Base-by-base conservation (phyloP, 2,329 filamentous ascomycete species). In the Arthrobotrys sphaeroides region DNA sequence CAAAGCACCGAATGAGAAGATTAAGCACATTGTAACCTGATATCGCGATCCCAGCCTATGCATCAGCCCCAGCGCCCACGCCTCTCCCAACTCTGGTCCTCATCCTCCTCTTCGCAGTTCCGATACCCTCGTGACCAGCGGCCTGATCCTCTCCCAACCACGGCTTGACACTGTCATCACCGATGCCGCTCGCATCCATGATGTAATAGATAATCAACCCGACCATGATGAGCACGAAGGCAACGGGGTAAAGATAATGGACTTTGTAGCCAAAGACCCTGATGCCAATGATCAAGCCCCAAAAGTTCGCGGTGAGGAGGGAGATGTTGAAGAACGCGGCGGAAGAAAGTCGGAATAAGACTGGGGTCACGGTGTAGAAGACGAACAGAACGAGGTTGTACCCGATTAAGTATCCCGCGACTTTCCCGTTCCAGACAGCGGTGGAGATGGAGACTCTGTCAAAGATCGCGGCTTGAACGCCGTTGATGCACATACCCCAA, bases 321-420 rank as follows among this genome's bases (percentile, higher is more conserved):
- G 91, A 94, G 80, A 98, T 96, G 83, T 99, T 96, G 85, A 97
- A 96, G 84, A 99, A 97, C 18, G 94, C 94, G 1, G 95, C 95
- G 13, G 89, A 91, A 26, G 91, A 91, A 84, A 98, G 91, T 78
- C 95, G 92, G 83, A 98, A 90, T 77, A 99, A 87, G 65, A 98
- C 84, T 0, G 95, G 95, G 0, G 91, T 93, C 2, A 95, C 85
- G 5, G 90, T 89, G 85, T 99, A 99, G 84, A 99, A 99, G 73
- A 95, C 84, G 64, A 87, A 85, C 20, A 99, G 86, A 73, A 90
- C 89, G 16, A 97, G 83, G 0, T 95, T 98, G 83, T 94, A 99
- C 0, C 94, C 95, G n/a, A 90, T 86, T 38, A 98, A 85, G 82
- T 96, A 98, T 18, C 93, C 93, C 38, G 87, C 90, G 47, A 96